phyloP scores from a whole-genome alignment of 1,284 basidiomycete species.

The Lentinus polychrous region DNA sequence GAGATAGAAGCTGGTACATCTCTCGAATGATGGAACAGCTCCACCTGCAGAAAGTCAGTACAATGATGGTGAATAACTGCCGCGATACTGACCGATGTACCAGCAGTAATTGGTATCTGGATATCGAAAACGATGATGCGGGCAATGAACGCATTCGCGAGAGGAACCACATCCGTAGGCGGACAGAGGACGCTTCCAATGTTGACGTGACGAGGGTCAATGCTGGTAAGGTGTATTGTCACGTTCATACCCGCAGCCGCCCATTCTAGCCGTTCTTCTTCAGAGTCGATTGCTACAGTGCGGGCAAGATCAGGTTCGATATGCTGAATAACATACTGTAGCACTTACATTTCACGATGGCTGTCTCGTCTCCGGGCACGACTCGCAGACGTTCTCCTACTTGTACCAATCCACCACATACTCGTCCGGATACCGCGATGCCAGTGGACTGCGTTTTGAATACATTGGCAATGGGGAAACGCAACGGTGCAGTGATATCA shows the following conservation, averaged over 20 bases:
- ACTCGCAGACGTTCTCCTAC: slow-evolving; percentile 85
- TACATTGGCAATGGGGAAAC: slow-evolving; percentile 92
- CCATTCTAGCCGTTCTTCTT: slow-evolving; percentile 77
- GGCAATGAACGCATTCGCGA: slow-evolving; percentile 75
- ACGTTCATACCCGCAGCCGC: slow-evolving; percentile 88
- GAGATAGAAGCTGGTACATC: slow-evolving; percentile 87
- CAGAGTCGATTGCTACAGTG: slow-evolving; percentile 79
- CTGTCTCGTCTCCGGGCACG: slow-evolving; percentile 89
- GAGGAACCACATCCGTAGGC: slow-evolving; percentile 59
- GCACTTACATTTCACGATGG: slow-evolving; percentile 68
- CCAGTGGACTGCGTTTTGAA: slow-evolving; percentile 87
- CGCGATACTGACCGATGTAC: slow-evolving; percentile 64
- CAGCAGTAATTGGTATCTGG: slow-evolving; percentile 82
- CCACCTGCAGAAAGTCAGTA: slow-evolving; percentile 45
- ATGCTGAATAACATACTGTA: not conserved
- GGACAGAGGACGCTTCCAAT: slow-evolving; percentile 91
- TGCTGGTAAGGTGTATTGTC: slow-evolving; percentile 76
- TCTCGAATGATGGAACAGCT: slow-evolving; percentile 91
- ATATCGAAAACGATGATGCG: slow-evolving; percentile 94
- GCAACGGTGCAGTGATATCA: slow-evolving; percentile 71
- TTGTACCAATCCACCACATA: slow-evolving; percentile 86
- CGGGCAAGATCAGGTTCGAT: not conserved
- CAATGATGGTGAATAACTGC: not conserved
- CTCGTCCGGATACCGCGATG: slow-evolving; percentile 78
- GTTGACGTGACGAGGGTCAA: slow-evolving; percentile 82